Evolutionary conservation across 495 filamentous ascomycete species (phyloP).

Genomic region (Aspergillus bertholletiae): DNA sequence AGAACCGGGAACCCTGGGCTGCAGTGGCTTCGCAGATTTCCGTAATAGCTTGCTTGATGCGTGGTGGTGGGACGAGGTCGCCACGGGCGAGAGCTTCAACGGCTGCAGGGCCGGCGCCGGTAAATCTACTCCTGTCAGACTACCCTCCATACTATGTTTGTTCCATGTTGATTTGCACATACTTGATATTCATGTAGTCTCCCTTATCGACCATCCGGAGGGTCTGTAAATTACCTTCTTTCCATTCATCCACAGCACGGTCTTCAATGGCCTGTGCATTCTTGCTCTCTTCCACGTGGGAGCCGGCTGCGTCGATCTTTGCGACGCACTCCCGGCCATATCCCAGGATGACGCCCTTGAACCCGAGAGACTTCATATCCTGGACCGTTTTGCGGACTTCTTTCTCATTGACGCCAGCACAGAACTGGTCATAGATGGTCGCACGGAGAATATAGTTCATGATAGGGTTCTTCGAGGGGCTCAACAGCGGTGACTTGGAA

Average conservation of each 20-base stretch:
- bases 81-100: slow-evolving; percentile 56
- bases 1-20: slow-evolving; percentile 60
- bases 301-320: slow-evolving; percentile 39
- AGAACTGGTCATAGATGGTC: slow-evolving; percentile 85
- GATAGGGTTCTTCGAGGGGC: slow-evolving; percentile 54
- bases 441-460: slow-evolving; percentile 60
- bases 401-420: slow-evolving; percentile 62
- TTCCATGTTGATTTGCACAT: slow-evolving; percentile 9
- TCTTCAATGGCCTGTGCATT: slow-evolving; percentile 32
- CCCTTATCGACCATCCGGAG: slow-evolving; percentile 59
- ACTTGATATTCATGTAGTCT: slow-evolving; percentile 78
- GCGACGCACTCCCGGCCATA: slow-evolving; percentile 74
- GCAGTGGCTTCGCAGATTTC: slow-evolving; percentile 68
- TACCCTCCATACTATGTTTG: neutral
- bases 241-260: slow-evolving; percentile 51
- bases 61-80: slow-evolving; percentile 43
- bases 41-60: slow-evolving; percentile 59
- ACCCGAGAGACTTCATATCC: slow-evolving; percentile 62
- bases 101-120: slow-evolving; percentile 68
- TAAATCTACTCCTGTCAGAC: slow-evolving; percentile 46
- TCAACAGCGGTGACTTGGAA: slow-evolving; percentile 52
- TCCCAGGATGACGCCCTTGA: slow-evolving; percentile 71
- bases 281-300: slow-evolving; percentile 3
- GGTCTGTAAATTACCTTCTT: slow-evolving; percentile 64
- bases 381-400: slow-evolving; percentile 61